These are phyloP conservation scores for Magnusiomyces paraingens DNA, from an alignment of 1,139 yeast species.

Conservation along the genomic window DNA sequence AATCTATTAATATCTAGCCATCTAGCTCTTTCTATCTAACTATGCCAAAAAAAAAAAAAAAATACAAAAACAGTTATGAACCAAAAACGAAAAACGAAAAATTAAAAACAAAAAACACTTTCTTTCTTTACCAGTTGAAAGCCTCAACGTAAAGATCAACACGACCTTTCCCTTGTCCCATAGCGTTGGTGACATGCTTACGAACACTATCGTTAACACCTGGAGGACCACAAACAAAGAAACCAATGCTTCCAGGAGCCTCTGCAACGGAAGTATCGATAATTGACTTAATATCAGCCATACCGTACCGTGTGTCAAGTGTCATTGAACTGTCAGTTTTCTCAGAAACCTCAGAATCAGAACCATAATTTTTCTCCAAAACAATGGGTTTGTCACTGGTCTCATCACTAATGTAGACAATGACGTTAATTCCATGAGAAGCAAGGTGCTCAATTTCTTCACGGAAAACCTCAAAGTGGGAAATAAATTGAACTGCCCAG, in stretches of 20 bases:
- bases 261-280: constrained; percentile 5
- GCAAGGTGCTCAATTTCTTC: constrained; percentile 41
- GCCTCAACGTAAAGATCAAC: constrained; percentile 39
- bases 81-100: no score
- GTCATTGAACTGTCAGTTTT: background rate
- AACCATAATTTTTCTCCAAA: no score
- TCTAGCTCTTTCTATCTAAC: no score
- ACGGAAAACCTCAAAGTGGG: constrained; percentile 45
- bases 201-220: constrained; percentile 36
- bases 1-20: no score
- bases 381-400: background rate
- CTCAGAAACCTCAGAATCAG: background rate
- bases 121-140: constrained; percentile 35
- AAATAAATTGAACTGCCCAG: constrained; percentile 48
- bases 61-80: no score
- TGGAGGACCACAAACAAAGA: constrained; percentile 37
- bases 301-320: background rate
- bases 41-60: no score
- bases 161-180: constrained; percentile 23
- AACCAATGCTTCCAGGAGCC: constrained; percentile 30
- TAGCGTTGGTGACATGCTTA: constrained; percentile 20
- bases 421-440: constrained; percentile 29
- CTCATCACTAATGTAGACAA: constrained; percentile 29
- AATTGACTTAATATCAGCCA: constrained; percentile 10
- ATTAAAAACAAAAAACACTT: no score